Evolutionary conservation across 805 yeast species (phyloP), one percentile per base, ranked within the genome.

Genomic region (Yamadazyma tumulicola): DNA sequence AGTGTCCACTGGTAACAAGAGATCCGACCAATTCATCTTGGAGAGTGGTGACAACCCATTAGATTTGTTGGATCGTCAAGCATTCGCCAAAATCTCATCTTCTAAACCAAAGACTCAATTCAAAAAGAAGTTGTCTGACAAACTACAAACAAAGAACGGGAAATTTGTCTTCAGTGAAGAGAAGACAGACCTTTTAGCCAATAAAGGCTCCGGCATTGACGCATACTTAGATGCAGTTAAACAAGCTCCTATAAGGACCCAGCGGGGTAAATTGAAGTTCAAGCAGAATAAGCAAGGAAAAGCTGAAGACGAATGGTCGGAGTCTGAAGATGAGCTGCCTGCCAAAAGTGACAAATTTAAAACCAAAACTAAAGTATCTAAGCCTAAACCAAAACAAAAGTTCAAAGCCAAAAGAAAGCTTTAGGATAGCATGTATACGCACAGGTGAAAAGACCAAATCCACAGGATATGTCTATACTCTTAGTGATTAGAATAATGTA

Each of bases 201-300:
- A 61, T 18, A 63, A 67, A 36, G 59, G 59, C 4, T 55, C 69
- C 29, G 95, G 96, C 12, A 76, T 91, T 45, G 85, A 85, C 54
- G 97, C 97, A 0, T 93, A 93, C 57, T 75, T 88, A 46, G 96
- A 88, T 43, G 98, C 98, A 5, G 87, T 93, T 16, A 82, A 77
- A 57, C 85, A 83, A 49, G 97, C 93, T 16, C 97, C 97, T 19
- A 79, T 88, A 3, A 81, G 96, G 61, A 96, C 97, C 39, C 96
- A 86, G 68, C 79, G 77, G 66, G 89, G 89, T 61, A 87, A 79
- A 65, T 75, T 91, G 72, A 91, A 88, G 64, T 91, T 78, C 67
- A 85, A 83, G 64, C 79, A 82, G 56, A 73, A 77, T 32, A 68
- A 70, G 35, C 67, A 69, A 32, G n/a, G n/a, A n/a, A 72, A 72